Base-by-base conservation (phyloP, 805 yeast genomes). In the Zygotorulaspora chibaensis region DNA sequence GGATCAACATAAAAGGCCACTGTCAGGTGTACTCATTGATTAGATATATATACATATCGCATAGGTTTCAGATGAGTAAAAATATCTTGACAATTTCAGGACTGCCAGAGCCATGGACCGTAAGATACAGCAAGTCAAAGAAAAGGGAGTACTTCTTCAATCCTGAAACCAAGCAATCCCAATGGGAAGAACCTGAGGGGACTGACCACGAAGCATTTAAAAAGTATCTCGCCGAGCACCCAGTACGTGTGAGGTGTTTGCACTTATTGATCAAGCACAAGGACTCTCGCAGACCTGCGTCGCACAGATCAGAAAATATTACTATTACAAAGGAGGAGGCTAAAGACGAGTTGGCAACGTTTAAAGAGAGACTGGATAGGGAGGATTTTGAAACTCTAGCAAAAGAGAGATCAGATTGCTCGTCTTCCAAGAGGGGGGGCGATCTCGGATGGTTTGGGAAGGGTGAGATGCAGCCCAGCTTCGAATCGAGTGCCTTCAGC, bases 391-490 rank as follows among this genome's bases (percentile, higher is more conserved):
- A 77, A 27, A 84, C 85, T 36, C 68, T 93, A 48, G 97, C 97
- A 0, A 62, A 72, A 30, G 80, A 88, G 2, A 93, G 87, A 63
- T 83, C 95, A 51, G 99, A 91, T 63, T 89, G 97, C 66, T 78
- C 86, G 13, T 84, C 95, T 9, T 95, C 85, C 58, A 72, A 84
- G 38, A 81, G 86, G 59, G 88, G 89, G 16, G 99, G 99, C 38
- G 99, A 93, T 64, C 73, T 93, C 57, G 98, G 99, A 0, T 80
- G 70, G 60, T 93, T 93, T 61, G 87, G 85, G 18, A 80, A 75
- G 50, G 96, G 96, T 33, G 89, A 84, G 57, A 93, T 93, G 99
- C 98, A 93, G 66, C 96, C 96, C 29, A 70, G 84, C 47, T 93
- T 93, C 61, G 99, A 93, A 66, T 81, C 81, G 48, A 95, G 93